A percentile compares a stretch with the other conserved stretches of the same genome.
Conservation (phyloP, 106 monocot species). For the Allium sativum region DNA sequence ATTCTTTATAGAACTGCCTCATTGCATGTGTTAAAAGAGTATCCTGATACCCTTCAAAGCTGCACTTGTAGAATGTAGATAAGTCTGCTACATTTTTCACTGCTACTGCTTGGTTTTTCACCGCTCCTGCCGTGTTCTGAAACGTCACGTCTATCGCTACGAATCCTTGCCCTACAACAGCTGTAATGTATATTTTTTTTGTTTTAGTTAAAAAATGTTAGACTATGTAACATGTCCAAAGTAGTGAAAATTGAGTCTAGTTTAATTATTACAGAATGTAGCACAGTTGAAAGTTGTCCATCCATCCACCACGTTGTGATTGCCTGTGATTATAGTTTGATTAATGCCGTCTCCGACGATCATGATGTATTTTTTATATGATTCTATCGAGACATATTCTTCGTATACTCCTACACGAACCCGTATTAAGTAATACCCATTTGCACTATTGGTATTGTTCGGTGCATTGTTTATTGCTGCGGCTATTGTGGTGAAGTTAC, state of each 20-base stretch:
- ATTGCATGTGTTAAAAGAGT: constrained; percentile 71
- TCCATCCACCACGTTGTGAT: constrained; percentile 32
- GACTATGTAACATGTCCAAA: background rate
- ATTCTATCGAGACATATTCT: constrained; percentile 43
- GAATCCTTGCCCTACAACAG: constrained; percentile 69
- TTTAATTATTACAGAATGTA: constrained; percentile 17
- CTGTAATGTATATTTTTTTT: constrained; percentile 14
- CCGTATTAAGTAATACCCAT: constrained; percentile 27
- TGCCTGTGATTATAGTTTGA: constrained; percentile 52
- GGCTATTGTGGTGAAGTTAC: constrained; percentile 39
- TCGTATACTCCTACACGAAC: constrained; percentile 41
- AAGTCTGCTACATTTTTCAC: constrained; percentile 61
- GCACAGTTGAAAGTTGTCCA: constrained; percentile 63
- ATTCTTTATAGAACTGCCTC: constrained; percentile 69
- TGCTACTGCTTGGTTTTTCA: constrained; percentile 70
- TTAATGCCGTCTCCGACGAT: constrained; percentile 65
- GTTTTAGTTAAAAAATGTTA: background rate
- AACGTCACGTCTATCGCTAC: constrained; percentile 63
- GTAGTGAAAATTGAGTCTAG: background rate
- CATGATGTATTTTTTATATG: constrained; percentile 45
- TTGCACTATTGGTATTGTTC: constrained; percentile 11
- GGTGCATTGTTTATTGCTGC: constrained; percentile 43
- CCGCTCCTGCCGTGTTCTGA: constrained; percentile 69
- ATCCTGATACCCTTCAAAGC: constrained; percentile 79
- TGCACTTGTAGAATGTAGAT: constrained; percentile 67